Base-by-base conservation (phyloP, 768 basidiomycete species). In the Megacollybia marginata region DNA sequence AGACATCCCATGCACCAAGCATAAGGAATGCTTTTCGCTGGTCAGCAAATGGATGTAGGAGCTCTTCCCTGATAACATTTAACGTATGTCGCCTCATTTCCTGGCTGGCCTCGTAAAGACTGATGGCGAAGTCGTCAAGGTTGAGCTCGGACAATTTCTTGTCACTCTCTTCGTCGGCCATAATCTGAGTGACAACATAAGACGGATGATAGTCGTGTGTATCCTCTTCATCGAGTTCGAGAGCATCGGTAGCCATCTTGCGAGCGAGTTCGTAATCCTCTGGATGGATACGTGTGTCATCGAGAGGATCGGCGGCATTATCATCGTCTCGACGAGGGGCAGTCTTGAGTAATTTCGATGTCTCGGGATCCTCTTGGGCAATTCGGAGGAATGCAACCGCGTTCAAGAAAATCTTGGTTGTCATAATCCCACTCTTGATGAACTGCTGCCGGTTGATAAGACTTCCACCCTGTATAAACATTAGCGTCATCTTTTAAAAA, bases 181-280 rank as follows among this genome's bases (percentile, higher is more conserved):
- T 91, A 62, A 99, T 85, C 43, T 83, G 68, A 12, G 79, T 78
- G 42, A 99, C 92, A 8, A 90, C 86, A 56, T 87, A 83, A 1
- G 96, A 98, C 23, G 93, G 89, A 62, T 95, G 89, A 58, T 88
- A 83, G 55, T 91, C 90, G 49, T 89, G 88, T 33, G 92, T 76
- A 68, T 99, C 96, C 64, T 98, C 96, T 59, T 95, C 93, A 56
- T 99, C 96, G n/a, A 92, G 76, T 61, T 97, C 96, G 12, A 98
- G 77, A 5, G 95, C 92, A 65, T 97, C 93, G 16, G 91, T 89
- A 34, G 95, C 95, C 93, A 99, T 96, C 72, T 98, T 97, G 33
- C 92, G 84, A 4, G 96, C 95, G 35, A 98, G 76, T 56, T 97
- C 94, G 61, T 98, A 99, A 67, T 99, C 96, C 63, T 95, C 91